phyloP scores from a whole-genome alignment of 2,329 filamentous ascomycete species.

The Fonsecaea erecta region DNA sequence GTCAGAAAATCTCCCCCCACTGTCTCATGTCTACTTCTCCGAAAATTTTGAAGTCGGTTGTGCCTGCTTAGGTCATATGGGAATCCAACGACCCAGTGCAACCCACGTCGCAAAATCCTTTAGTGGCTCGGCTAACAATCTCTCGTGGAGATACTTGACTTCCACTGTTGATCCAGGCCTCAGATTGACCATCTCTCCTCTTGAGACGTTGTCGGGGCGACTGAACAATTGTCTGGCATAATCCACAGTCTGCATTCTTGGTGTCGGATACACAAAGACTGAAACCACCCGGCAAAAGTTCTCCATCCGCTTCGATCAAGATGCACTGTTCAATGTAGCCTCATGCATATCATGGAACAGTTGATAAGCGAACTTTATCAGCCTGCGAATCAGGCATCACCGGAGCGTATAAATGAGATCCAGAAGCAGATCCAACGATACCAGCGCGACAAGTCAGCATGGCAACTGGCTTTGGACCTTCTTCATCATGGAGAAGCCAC shows the following conservation, averaged over 20 bases:
- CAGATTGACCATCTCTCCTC: too few relatives aligned
- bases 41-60: neutral
- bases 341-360: conserved; percentile 31
- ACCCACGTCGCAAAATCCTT: neutral
- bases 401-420: conserved; percentile 48
- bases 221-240: neutral
- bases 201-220: neutral
- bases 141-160: neutral
- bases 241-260: neutral
- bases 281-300: too few relatives aligned
- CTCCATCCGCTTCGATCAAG: neutral
- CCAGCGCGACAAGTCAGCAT: conserved; percentile 79
- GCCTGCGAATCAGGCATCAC: conserved; percentile 33
- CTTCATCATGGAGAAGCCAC: conserved; percentile 71
- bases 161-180: too few relatives aligned
- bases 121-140: neutral
- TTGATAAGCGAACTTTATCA: conserved; percentile 35
- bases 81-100: neutral
- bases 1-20: neutral
- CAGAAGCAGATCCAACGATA: conserved; percentile 78
- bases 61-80: neutral
- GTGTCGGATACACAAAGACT: neutral
- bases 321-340: conserved; percentile 1
- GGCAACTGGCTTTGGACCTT: conserved; percentile 80
- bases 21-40: neutral